Evolutionary conservation across 208 protist genomes (phyloP).

Genomic region (Trypanosoma cruzi): DNA sequence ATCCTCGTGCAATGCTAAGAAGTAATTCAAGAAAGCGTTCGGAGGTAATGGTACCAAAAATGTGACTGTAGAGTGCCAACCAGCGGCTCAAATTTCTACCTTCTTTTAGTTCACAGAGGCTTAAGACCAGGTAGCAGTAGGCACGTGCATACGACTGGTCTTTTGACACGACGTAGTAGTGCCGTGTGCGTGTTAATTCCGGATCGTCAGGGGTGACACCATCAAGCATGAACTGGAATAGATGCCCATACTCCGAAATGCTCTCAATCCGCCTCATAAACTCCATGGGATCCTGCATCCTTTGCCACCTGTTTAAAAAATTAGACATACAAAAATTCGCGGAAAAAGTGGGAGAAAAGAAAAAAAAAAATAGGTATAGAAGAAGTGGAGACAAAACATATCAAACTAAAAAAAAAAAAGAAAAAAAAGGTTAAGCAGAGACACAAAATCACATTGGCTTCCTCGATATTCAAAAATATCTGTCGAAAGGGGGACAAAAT

Average conservation of each 20-base stretch:
- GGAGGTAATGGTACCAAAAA: slow-evolving; percentile 49
- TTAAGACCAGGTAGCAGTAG: slow-evolving; percentile 38
- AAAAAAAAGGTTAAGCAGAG: slow-evolving; percentile 8
- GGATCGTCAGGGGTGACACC: slow-evolving; percentile 51
- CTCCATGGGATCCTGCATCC: slow-evolving; percentile 26
- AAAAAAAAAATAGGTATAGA: slow-evolving; percentile 5
- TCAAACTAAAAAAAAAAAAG: not conserved
- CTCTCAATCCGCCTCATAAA: slow-evolving; percentile 16
- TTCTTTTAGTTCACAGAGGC: slow-evolving; percentile 18
- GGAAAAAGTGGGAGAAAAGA: not conserved
- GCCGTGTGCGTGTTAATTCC: slow-evolving; percentile 23
- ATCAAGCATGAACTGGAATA: slow-evolving; percentile 77
- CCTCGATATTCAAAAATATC: too few species aligned
- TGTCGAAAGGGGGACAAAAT: too few species aligned
- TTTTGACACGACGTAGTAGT: slow-evolving; percentile 63
- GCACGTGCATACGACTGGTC: slow-evolving; percentile 20
- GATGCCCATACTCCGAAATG: slow-evolving; percentile 19
- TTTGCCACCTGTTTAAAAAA: not conserved
- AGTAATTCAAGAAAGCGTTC: slow-evolving; percentile 54
- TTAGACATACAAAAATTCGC: too few species aligned
- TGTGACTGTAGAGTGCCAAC: slow-evolving; percentile 47
- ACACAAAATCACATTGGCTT: too few species aligned
- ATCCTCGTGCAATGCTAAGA: slow-evolving; percentile 7
- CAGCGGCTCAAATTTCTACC: slow-evolving; percentile 39
- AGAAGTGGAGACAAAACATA: not conserved